Base-by-base conservation (phyloP, 2,329 filamentous ascomycete genomes). In the Grosmannia clavigera region DNA sequence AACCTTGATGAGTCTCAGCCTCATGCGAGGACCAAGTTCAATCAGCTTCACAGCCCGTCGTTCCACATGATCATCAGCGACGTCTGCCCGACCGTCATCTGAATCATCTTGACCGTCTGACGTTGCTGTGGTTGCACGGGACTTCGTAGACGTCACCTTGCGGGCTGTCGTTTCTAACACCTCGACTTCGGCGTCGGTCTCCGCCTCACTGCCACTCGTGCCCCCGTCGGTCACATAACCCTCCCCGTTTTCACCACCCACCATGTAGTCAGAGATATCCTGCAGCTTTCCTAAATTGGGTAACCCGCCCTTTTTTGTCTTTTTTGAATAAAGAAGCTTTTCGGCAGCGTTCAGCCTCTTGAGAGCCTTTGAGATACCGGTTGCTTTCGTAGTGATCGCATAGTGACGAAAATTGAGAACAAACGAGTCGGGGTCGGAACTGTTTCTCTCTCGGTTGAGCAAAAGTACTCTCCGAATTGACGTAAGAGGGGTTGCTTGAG, bases 131-230 rank as follows among this genome's bases (percentile, higher is more conserved):
- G 70, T 76, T 56, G 74, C 73, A 72, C 81, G 77, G 72, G 78
- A 75, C 63, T 76, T 78, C 46, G 71, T 71, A 2, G 73, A 75
- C 29, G 84, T 73, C 0, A 89, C 82, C 67, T 82, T 87, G 66
- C 82, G 79, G 1, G 85, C 76, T 60, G 84, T 75, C 61, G 76
- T 81, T 75, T 85, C 84, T 22, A 78, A 81, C 27, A 99, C 84
- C 70, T 99, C 94, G 12, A 99, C 90, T 73, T 99, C 94, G 52
- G 90, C 92, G 69, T 99, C 94, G 0, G 92, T 96, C 64, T 97
- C 94, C 29, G 88, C 77, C 70, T 99, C 94, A 50, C 90, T 96
- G 60, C 95, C 94, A 64, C 90, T 95, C 0, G 85, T 87, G 25
- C 75, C 66, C 9, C 66, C 82, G 61, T 94, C 92, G 5, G 90